phyloP scores from a whole-genome alignment of 495 filamentous ascomycete species.

The Staphylotrichum longicolle region DNA sequence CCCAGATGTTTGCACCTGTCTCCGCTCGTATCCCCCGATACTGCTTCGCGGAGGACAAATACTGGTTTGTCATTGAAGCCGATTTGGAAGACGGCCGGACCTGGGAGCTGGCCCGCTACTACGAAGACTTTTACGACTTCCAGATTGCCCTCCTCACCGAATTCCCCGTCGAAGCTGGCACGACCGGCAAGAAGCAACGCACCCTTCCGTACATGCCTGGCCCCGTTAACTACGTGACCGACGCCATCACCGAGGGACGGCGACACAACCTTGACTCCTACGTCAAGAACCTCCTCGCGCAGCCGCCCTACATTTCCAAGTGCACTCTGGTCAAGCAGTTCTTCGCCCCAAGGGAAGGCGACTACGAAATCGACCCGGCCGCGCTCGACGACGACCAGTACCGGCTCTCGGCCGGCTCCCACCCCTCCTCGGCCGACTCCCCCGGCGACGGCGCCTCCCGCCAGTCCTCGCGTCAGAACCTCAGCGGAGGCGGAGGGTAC shows the following conservation, averaged over 20 bases:
- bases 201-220: slow-evolving; percentile 98
- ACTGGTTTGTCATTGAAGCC: slow-evolving; percentile 97
- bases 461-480: slow-evolving; percentile 71
- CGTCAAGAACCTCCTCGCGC: slow-evolving; percentile 81
- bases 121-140: slow-evolving; percentile 98
- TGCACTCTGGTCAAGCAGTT: slow-evolving; percentile 82
- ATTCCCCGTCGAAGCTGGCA: slow-evolving; percentile 90
- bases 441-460: slow-evolving; percentile 58
- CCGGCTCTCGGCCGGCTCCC: slow-evolving; percentile 67
- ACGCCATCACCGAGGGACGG: slow-evolving; percentile 90
- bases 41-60: slow-evolving; percentile 95
- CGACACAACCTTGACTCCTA: slow-evolving; percentile 91
- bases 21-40: slow-evolving; percentile 87
- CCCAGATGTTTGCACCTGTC: slow-evolving; percentile 53
- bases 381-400: slow-evolving; percentile 61
- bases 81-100: slow-evolving; percentile 84
- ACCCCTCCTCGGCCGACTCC: slow-evolving; percentile 63
- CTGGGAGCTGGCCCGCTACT: slow-evolving; percentile 91
- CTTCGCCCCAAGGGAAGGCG: slow-evolving; percentile 84
- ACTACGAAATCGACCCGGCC: slow-evolving; percentile 83
- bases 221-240: slow-evolving; percentile 95
- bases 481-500: slow-evolving; percentile 56
- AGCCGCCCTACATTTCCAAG: slow-evolving; percentile 78
- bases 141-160: slow-evolving; percentile 92
- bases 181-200: slow-evolving; percentile 69